A percentile compares a stretch with the other conserved stretches of the same genome.
Conservation (phyloP, 257 asterid species). For the Dorcoceras hygrometricum region DNA sequence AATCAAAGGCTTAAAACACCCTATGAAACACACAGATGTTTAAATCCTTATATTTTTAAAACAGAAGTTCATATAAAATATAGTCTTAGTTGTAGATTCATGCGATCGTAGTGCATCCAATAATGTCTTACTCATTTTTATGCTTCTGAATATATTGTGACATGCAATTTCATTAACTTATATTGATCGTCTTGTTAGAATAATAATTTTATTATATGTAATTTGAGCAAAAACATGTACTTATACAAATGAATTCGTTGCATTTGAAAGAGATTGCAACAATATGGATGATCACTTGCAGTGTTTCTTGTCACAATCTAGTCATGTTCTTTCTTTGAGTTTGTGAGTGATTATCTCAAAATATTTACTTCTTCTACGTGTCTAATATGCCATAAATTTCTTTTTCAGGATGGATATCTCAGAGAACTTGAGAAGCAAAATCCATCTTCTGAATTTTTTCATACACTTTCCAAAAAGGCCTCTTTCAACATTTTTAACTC, state of each 20-base stretch:
- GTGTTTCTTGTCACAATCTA: conserved; percentile 12
- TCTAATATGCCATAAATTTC: conserved; percentile 23
- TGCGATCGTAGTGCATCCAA: too few species aligned
- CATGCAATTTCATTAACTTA: too few species aligned
- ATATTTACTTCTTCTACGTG: conserved; percentile 12
- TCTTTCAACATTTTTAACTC: conserved; percentile 60
- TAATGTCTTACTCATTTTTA: too few species aligned
- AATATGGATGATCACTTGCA: conserved; percentile 5
- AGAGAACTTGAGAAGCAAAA: conserved; percentile 43
- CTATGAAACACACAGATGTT: too few species aligned
- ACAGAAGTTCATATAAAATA: too few species aligned
- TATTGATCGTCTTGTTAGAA: too few species aligned
- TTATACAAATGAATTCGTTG: neutral
- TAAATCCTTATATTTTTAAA: too few species aligned
- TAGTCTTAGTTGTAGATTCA: too few species aligned
- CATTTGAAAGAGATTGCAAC: conserved; percentile 5
- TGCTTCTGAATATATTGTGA: too few species aligned
- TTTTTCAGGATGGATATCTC: conserved; percentile 55
- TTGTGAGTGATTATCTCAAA: conserved; percentile 9
- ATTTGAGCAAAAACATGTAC: too few species aligned
- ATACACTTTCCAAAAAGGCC: conserved; percentile 52
- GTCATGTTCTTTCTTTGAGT: conserved; percentile 9
- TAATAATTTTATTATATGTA: too few species aligned
- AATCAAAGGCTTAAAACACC: too few species aligned
- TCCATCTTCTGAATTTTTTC: conserved; percentile 56